Evolutionary conservation across 768 basidiomycete species (phyloP).

Genomic region (Trametes coccinea): DNA sequence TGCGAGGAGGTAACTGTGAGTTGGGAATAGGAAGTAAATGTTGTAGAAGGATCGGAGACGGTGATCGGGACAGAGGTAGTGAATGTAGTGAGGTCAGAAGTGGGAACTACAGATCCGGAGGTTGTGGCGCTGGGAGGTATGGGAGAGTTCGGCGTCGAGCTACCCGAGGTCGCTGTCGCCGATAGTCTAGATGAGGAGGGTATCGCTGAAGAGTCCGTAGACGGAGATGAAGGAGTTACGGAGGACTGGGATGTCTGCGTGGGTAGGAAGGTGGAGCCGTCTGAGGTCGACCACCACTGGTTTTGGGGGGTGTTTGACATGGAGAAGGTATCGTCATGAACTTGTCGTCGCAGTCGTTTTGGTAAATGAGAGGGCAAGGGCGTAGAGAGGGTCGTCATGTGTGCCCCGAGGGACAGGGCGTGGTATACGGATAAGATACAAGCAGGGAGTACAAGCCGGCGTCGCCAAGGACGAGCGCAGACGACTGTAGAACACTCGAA

Average conservation of each 20-base stretch:
- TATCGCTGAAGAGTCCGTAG: conserved; percentile 12
- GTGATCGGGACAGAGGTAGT: conserved; percentile 35
- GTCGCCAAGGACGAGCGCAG: neutral
- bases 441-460: conserved; percentile 6
- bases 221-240: conserved; percentile 7
- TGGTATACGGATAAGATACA: conserved; percentile 7
- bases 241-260: conserved; percentile 8
- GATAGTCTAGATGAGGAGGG: conserved; percentile 14
- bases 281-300: conserved; percentile 29
- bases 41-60: conserved; percentile 41
- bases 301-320: conserved; percentile 12
- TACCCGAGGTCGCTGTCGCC: neutral
- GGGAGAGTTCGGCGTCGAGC: conserved; percentile 7
- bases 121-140: conserved; percentile 14
- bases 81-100: conserved; percentile 28
- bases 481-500: neutral
- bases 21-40: conserved; percentile 43
- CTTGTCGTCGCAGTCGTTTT: conserved; percentile 31
- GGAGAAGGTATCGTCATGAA: conserved; percentile 19
- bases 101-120: conserved; percentile 1
- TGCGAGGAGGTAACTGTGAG: conserved; percentile 31
- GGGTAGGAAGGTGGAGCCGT: conserved; percentile 25
- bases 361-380: conserved; percentile 27
- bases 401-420: conserved; percentile 16
- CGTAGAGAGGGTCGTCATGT: conserved; percentile 25